These are phyloP conservation scores for Bruguiera parviflora DNA, from an alignment of 345 rosid species.

Conservation along the genomic window DNA sequence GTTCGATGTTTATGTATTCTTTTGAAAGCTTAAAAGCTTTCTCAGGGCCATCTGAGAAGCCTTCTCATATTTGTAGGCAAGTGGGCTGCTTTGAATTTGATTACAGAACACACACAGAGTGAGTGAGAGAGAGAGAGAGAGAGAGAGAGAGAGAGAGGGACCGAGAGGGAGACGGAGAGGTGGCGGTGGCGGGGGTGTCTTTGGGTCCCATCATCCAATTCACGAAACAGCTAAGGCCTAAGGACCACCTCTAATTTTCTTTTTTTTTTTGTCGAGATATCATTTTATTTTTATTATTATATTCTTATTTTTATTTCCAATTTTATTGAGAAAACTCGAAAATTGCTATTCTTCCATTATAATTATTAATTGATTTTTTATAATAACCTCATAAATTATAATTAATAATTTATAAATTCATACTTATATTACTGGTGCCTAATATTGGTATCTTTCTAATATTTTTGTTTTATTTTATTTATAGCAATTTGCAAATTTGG, in stretches of 20 bases:
- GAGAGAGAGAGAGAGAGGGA: conserved; percentile 16
- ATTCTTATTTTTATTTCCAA: no score
- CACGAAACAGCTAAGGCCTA: conserved; percentile 9
- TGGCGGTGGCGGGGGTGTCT: background rate
- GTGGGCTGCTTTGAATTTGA: background rate
- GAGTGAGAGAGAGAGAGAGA: no score
- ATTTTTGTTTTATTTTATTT: background rate
- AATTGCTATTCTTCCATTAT: no score
- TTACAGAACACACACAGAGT: no score
- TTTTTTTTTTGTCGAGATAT: background rate
- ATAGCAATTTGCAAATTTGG: no score
- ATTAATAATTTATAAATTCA: no score
- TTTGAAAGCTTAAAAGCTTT: background rate
- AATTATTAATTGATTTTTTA: no score
- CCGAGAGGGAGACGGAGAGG: conserved; percentile 14
- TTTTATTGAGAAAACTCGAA: no score
- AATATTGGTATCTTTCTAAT: no score
- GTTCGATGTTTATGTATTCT: background rate
- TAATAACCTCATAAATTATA: no score
- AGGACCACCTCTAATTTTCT: conserved; percentile 17
- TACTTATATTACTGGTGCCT: no score
- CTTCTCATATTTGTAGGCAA: conserved; percentile 27
- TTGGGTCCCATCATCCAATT: conserved; percentile 35
- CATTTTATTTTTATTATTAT: background rate
- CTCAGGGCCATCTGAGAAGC: background rate